A percentile compares a stretch with the other conserved stretches of the same genome.
Evolutionary conservation across 805 yeast species (phyloP).

Genomic region (Saccharomycopsis fermentans): DNA sequence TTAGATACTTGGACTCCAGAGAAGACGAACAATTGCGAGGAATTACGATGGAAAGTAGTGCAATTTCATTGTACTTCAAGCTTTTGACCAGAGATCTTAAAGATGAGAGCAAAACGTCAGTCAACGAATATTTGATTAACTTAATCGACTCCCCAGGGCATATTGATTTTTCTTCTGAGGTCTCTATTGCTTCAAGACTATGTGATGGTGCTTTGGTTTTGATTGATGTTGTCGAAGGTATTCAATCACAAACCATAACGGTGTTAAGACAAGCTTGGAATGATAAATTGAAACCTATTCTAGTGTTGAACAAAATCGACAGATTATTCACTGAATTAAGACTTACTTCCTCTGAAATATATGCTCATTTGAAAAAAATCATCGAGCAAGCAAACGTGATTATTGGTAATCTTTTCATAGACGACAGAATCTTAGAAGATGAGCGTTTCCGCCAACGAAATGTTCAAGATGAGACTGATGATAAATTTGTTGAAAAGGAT

Average conservation of each 20-base stretch:
- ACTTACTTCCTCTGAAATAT: slow-evolving; percentile 77
- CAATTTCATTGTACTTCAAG: slow-evolving; percentile 85
- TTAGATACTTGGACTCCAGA: slow-evolving; percentile 83
- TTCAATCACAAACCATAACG: slow-evolving; percentile 92
- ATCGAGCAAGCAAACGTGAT: slow-evolving; percentile 94
- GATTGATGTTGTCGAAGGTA: slow-evolving; percentile 97
- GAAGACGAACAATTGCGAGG: slow-evolving; percentile 95
- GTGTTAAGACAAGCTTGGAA: slow-evolving; percentile 94
- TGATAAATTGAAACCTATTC: slow-evolving; percentile 77
- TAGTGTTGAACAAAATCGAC: slow-evolving; percentile 88
- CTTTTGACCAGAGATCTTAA: slow-evolving; percentile 40
- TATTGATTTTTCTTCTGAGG: slow-evolving; percentile 93
- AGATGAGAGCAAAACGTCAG: slow-evolving; percentile 26
- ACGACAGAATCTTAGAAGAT: slow-evolving; percentile 88
- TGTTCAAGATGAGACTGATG: slow-evolving; percentile 27
- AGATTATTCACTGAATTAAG: slow-evolving; percentile 74
- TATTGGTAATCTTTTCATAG: slow-evolving; percentile 84
- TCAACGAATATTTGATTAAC: slow-evolving; percentile 76
- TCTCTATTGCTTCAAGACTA: slow-evolving; percentile 86
- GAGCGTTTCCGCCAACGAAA: slow-evolving; percentile 60
- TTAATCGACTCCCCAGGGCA: slow-evolving; percentile 99
- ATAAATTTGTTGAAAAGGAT: slow-evolving; percentile 53
- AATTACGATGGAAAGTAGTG: slow-evolving; percentile 95
- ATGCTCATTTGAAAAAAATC: slow-evolving; percentile 61
- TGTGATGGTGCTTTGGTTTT: slow-evolving; percentile 96